A percentile compares a stretch with the other conserved stretches of the same genome.
These are phyloP conservation scores for Entomortierella chlamydospora DNA, from an alignment of 192 early-diverging fungal species.

Conservation along the genomic window DNA sequence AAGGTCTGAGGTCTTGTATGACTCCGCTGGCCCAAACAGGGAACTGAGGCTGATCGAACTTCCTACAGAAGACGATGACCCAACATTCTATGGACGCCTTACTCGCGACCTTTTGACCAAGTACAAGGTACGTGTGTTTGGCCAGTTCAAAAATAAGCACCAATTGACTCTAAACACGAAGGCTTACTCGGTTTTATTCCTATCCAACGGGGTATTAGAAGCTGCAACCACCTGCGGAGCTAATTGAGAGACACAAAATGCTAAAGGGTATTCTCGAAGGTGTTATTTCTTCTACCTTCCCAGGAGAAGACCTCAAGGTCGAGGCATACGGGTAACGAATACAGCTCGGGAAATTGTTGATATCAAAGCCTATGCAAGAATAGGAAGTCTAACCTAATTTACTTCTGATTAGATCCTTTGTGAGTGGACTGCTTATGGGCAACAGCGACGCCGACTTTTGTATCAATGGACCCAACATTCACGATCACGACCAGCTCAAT, in stretches of 20 bases:
- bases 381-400: too few species aligned
- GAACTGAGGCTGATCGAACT: constrained; percentile 24
- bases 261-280: background rate
- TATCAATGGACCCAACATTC: constrained; percentile 36
- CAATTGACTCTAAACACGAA: too few species aligned
- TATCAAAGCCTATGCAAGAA: too few species aligned
- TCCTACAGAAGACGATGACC: constrained; percentile 9
- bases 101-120: constrained; percentile 27
- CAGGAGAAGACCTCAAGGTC: constrained; percentile 25
- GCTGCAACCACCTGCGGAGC: constrained; percentile 20
- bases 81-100: constrained; percentile 29
- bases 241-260: constrained; percentile 13
- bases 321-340: constrained; percentile 32
- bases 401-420: constrained; percentile 41
- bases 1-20: constrained; percentile 4
- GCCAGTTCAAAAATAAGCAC: too few species aligned
- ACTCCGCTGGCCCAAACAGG: constrained; percentile 24
- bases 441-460: constrained; percentile 55
- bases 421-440: constrained; percentile 31
- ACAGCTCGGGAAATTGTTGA: too few species aligned
- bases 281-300: constrained; percentile 12
- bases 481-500: constrained; percentile 18
- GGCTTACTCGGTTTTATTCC: too few species aligned
- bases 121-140: constrained; percentile 15
- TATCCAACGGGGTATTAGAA: constrained; percentile 1